Evolutionary conservation across 1,284 basidiomycete genomes (phyloP).

Genomic region (Ganoderma leucocontextum): DNA sequence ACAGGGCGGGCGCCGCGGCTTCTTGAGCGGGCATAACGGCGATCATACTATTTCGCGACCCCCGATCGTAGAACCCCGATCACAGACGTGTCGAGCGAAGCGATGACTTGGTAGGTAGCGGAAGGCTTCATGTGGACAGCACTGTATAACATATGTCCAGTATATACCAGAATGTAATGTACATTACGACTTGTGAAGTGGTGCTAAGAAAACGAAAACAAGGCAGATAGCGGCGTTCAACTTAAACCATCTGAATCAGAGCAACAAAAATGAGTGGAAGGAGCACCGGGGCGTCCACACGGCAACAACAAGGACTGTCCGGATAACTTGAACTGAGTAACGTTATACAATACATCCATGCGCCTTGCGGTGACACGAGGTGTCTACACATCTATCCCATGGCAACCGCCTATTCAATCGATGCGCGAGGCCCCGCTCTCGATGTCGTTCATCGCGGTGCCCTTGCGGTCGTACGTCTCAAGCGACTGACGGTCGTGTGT

Average conservation of each 20-base stretch:
- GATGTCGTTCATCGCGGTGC: constrained; percentile 13
- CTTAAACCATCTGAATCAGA: not conserved
- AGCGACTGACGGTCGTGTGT: constrained; percentile 19
- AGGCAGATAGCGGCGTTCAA: not conserved
- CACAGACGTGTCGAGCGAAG: not conserved
- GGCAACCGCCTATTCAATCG: constrained; percentile 1
- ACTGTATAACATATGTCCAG: not conserved
- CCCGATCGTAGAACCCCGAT: not conserved
- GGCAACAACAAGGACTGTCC: not conserved
- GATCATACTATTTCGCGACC: not conserved
- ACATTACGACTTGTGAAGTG: not conserved
- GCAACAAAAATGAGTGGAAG: not conserved
- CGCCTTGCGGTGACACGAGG: not conserved
- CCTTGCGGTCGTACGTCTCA: constrained; percentile 22
- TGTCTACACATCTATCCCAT: not conserved
- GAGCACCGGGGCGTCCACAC: not conserved
- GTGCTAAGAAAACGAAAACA: not conserved
- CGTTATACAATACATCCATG: not conserved
- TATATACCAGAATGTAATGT: not conserved
- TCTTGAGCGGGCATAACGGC: not conserved
- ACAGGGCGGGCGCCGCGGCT: not conserved
- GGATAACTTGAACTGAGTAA: not conserved
- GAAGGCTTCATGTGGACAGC: not conserved
- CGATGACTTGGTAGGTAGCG: not conserved
- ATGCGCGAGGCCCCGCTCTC: constrained; percentile 23